phyloP scores from a whole-genome alignment of 768 basidiomycete genomes.

The Amanita rubescens region DNA sequence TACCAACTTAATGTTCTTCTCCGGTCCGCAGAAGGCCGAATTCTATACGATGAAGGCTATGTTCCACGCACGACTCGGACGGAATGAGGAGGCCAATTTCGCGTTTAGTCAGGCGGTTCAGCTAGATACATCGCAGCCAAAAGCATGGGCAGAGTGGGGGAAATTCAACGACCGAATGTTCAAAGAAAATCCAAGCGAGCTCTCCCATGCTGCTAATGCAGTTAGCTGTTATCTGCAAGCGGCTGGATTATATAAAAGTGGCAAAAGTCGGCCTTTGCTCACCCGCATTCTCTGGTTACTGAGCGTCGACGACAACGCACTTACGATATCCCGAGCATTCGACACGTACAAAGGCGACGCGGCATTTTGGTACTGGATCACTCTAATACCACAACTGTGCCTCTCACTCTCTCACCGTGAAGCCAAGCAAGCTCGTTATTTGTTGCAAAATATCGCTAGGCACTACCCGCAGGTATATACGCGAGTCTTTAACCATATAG shows the following conservation, averaged over 20 bases:
- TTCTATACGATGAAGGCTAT: conserved; percentile 98
- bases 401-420: conserved; percentile 86
- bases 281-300: conserved; percentile 94
- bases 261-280: conserved; percentile 87
- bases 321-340: conserved; percentile 73
- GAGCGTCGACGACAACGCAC: conserved; percentile 75
- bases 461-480: conserved; percentile 79
- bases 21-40: conserved; percentile 89
- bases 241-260: conserved; percentile 88
- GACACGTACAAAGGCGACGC: conserved; percentile 95
- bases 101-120: conserved; percentile 96
- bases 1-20: conserved; percentile 98
- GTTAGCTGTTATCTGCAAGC: conserved; percentile 98
- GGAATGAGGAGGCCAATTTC: conserved; percentile 82
- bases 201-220: conserved; percentile 77
- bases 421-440: conserved; percentile 84
- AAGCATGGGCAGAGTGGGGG: conserved; percentile 99
- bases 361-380: conserved; percentile 99
- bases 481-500: background rate
- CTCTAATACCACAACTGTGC: conserved; percentile 90
- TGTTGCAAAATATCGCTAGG: conserved; percentile 86
- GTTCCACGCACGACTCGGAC: conserved; percentile 87
- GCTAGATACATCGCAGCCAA: conserved; percentile 89
- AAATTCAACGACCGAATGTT: conserved; percentile 90
- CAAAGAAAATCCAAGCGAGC: conserved; percentile 72